Evolutionary conservation across 108 stramenopile genomes (phyloP), one percentile per base, ranked within the genome.

Genomic region (Cyclotella atomus): DNA sequence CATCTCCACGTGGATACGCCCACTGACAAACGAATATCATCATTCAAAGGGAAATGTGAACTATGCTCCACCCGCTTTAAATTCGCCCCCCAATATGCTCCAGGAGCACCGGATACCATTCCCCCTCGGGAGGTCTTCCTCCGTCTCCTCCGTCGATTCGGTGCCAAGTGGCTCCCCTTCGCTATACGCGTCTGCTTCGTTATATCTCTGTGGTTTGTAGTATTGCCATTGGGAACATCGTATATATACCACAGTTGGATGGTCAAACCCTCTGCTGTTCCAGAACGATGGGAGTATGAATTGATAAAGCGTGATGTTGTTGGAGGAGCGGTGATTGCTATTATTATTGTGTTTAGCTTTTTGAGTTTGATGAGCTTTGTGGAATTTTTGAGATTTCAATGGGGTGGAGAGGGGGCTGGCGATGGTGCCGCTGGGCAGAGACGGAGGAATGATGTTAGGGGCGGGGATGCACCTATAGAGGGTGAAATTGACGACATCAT

Each of bases 231-330:
- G 12, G 62, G 81, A 14, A 96, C 97, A 28, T 79, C 94, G 21
- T 95, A 89, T 77, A 71, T 96, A 33, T 98, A 97, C 75, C 93
- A 93, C 19, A 86, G 85, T 5, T 97, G 95, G 96, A 93, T 96
- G 77, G 79, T 90, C 49, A 80, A 91, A 17, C 84, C 94, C 30
- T 76, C 84, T 14, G 83, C 84, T 17, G 73, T 95, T 17, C 5
- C 71, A 8, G 53, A 77, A 12, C 62, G 95, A 32, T 76, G 76
- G 79, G 69, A 53, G 14, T 83, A 80, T 75, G 79, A 89, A 21
- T 49, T 91, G 54, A 63, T 85, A 20, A 76, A 65, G 59, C 76
- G 68, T 20, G 95, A 93, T 71, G 79, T 73, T 43, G 91, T 92
- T 19, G 89, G 90, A 35, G 90, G 95, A 16, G 91, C 84, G 0